phyloP scores from a whole-genome alignment of 176 grass and related monocot genomes.

The Musa troglodytarum region DNA sequence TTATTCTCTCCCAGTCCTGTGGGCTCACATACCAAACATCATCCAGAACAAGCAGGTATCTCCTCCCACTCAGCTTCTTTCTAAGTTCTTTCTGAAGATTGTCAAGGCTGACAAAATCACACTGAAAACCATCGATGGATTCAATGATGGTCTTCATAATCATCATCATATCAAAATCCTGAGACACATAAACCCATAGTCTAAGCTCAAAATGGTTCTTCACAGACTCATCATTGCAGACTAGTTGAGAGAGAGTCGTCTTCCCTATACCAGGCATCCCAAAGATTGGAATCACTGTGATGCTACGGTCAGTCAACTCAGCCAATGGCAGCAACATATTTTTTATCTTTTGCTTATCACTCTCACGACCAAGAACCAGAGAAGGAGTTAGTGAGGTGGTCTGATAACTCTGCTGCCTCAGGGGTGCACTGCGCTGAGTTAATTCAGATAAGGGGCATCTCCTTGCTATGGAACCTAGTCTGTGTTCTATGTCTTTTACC shows the following conservation, averaged over 20 bases:
- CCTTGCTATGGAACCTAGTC: not conserved
- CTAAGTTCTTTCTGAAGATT: not conserved
- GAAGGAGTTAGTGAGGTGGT: not conserved
- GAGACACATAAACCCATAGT: slow-evolving; percentile 16
- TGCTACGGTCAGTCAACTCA: not conserved
- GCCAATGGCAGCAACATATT: not conserved
- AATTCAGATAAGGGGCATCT: not conserved
- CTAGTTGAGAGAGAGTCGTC: slow-evolving; percentile 24
- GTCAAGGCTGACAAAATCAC: not conserved
- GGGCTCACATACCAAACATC: slow-evolving; percentile 44
- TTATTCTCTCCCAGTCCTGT: slow-evolving; percentile 44
- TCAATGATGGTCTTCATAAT: slow-evolving; percentile 17
- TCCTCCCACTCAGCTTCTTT: slow-evolving; percentile 24
- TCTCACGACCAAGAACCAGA: not conserved
- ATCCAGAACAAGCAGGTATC: slow-evolving; percentile 57
- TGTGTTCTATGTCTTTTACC: not conserved
- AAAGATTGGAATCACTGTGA: slow-evolving; percentile 21
- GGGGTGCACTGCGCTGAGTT: not conserved
- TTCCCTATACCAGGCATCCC: slow-evolving; percentile 31
- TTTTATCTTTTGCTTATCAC: not conserved
- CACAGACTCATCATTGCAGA: slow-evolving; percentile 23
- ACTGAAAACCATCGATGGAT: slow-evolving; percentile 1
- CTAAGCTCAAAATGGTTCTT: slow-evolving; percentile 9
- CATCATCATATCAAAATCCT: slow-evolving; percentile 15
- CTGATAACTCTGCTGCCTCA: not conserved